Percentiles rank a stretch among this genome's conserved stretches.
phyloP scores from a whole-genome alignment of 2,329 filamentous ascomycete genomes.

The Lachnellula suecica region DNA sequence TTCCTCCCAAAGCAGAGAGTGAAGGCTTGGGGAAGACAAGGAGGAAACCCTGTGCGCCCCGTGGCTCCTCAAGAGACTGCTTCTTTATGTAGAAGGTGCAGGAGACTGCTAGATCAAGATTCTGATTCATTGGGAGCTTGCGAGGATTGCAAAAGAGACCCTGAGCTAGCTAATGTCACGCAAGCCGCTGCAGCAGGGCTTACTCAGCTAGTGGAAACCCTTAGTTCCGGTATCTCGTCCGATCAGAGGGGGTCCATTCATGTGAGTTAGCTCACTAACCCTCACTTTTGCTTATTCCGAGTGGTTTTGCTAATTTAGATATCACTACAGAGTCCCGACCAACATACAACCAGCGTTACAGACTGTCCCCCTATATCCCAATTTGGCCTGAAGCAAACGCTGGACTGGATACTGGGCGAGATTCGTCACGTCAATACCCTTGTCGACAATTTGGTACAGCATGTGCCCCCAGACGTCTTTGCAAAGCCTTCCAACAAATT shows the following conservation, averaged over 20 bases:
- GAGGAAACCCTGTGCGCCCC: conserved; percentile 8
- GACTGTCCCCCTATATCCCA: conserved; percentile 28
- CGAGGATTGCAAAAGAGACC: conserved; percentile 23
- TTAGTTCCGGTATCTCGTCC: conserved; percentile 26
- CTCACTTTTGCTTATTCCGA: neutral
- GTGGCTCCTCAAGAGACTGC: conserved; percentile 12
- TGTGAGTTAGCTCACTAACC: conserved; percentile 25
- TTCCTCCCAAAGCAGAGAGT: conserved; percentile 1
- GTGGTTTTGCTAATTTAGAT: conserved; percentile 4
- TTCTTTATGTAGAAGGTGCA: conserved; percentile 26
- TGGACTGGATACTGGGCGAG: conserved; percentile 29
- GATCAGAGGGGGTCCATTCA: conserved; percentile 23
- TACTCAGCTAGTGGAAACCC: conserved; percentile 29
- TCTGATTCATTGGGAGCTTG: conserved; percentile 15
- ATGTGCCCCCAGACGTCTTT: conserved; percentile 15
- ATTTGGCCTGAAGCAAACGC: conserved; percentile 27
- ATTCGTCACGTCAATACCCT: conserved; percentile 30
- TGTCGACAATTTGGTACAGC: conserved; percentile 28
- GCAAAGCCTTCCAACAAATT: conserved; percentile 13
- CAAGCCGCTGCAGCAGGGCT: conserved; percentile 27
- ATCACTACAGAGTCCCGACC: conserved; percentile 14
- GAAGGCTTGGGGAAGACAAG: conserved; percentile 12
- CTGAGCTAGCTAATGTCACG: conserved; percentile 23
- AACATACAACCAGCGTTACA: conserved; percentile 13
- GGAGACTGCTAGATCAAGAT: conserved; percentile 19